These are phyloP conservation scores for Silene coronaria DNA, from an alignment of 179 eudicot species.

Conservation along the genomic window DNA sequence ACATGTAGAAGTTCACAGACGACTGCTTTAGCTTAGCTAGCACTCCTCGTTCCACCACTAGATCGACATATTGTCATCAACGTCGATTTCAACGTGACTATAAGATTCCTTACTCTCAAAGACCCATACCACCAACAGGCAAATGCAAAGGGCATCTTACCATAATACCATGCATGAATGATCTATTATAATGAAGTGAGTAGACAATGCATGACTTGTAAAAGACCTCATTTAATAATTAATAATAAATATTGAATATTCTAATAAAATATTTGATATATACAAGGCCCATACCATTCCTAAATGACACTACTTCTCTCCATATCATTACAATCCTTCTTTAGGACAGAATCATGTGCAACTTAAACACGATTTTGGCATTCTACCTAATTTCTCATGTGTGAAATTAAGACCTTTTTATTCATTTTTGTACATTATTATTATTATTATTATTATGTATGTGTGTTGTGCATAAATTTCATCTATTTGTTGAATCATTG, in stretches of 20 bases:
- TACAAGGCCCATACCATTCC: background rate
- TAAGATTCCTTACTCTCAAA: background rate
- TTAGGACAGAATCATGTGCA: constrained; percentile 13
- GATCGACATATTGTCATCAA: too few relatives aligned
- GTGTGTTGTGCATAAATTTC: background rate
- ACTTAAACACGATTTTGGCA: constrained; percentile 5
- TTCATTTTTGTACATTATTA: background rate
- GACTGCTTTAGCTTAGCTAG: too few relatives aligned
- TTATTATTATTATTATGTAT: too few relatives aligned
- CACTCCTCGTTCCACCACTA: too few relatives aligned
- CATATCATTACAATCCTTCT: background rate
- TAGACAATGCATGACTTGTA: constrained; percentile 9
- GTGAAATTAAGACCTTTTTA: background rate
- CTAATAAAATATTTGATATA: constrained; percentile 3
- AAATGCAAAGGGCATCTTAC: background rate
- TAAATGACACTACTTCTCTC: background rate
- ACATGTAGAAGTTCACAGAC: too few relatives aligned
- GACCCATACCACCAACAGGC: constrained; percentile 10
- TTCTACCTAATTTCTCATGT: constrained; percentile 13
- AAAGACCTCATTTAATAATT: background rate
- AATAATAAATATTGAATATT: background rate
- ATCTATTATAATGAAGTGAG: background rate
- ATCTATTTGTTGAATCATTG: background rate
- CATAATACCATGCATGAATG: background rate
- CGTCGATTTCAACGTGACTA: background rate